Evolutionary conservation across 225 moss, liverwort and hornwort genomes (phyloP).

Genomic region (Climacium dendroides): DNA sequence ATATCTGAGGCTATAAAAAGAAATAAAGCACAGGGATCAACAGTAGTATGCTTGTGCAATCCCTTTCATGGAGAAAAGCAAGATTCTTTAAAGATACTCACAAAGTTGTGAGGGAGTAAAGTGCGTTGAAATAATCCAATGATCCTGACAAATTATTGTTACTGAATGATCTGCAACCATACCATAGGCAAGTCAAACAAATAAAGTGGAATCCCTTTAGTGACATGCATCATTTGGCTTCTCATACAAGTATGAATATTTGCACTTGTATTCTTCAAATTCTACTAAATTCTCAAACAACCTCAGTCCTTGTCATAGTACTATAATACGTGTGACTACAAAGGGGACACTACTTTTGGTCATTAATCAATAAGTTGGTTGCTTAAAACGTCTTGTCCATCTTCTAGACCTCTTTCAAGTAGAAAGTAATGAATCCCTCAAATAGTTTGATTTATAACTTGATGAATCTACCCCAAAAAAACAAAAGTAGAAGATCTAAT

Average conservation of each 20-base stretch:
- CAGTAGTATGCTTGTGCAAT: not conserved
- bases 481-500: not conserved
- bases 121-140: conserved; percentile 9
- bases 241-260: not conserved
- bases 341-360: not conserved
- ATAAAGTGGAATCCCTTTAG: not conserved
- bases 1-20: not conserved
- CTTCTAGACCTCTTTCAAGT: not conserved
- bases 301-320: not conserved
- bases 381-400: not conserved
- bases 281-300: not conserved
- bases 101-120: conserved; percentile 11
- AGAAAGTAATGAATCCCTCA: not conserved
- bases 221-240: not conserved
- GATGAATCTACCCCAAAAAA: not conserved
- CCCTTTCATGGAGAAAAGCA: not conserved
- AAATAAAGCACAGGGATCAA: not conserved
- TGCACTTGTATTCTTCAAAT: not conserved
- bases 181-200: not conserved
- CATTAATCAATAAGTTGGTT: not conserved
- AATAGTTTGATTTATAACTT: not conserved
- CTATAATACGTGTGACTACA: not conserved
- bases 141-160: conserved; percentile 15
- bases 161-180: conserved; percentile 21
- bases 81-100: conserved; percentile 2